A percentile compares a stretch with the other conserved stretches of the same genome.
These are phyloP conservation scores for Suillus hirtellus DNA, from an alignment of 768 basidiomycete species.

Conservation along the genomic window DNA sequence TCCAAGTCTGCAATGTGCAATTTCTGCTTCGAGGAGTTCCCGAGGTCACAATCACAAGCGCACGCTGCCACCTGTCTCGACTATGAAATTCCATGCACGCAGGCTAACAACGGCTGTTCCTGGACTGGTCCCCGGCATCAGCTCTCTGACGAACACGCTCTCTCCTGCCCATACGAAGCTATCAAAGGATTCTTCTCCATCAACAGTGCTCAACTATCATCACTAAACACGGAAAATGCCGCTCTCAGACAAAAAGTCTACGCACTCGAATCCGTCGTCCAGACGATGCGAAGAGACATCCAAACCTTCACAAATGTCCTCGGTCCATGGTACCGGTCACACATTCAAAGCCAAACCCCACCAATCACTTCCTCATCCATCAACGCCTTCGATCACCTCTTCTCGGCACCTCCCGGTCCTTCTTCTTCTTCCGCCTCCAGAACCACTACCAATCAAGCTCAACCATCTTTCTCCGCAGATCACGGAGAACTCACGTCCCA, in stretches of 20 bases:
- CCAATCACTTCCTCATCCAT: constrained; percentile 15
- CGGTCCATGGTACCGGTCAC: constrained; percentile 62
- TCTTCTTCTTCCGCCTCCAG: constrained; percentile 16
- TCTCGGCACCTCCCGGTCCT: constrained; percentile 19
- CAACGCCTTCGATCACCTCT: constrained; percentile 12
- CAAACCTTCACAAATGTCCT: constrained; percentile 53
- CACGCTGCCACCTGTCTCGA: constrained; percentile 44
- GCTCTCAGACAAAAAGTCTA: constrained; percentile 59
- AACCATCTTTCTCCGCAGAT: constrained; percentile 17
- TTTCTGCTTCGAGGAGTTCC: constrained; percentile 40
- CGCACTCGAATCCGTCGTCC: constrained; percentile 55
- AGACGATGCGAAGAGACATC: constrained; percentile 57
- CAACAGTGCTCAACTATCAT: constrained; percentile 39
- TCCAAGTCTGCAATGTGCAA: constrained; percentile 39
- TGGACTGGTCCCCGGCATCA: constrained; percentile 49
- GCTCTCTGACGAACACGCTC: constrained; percentile 38
- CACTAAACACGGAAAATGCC: constrained; percentile 64
- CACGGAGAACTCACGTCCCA: constrained; percentile 14
- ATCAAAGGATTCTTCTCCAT: constrained; percentile 60
- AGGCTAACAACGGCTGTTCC: constrained; percentile 51
- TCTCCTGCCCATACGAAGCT: constrained; percentile 56
- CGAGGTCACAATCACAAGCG: constrained; percentile 33
- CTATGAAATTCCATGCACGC: constrained; percentile 42
- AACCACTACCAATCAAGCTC: constrained; percentile 16
- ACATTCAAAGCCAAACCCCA: constrained; percentile 25